Evolutionary conservation across 768 basidiomycete genomes (phyloP), one percentile per base, ranked within the genome.

Genomic region (Tulasnella sp.): DNA sequence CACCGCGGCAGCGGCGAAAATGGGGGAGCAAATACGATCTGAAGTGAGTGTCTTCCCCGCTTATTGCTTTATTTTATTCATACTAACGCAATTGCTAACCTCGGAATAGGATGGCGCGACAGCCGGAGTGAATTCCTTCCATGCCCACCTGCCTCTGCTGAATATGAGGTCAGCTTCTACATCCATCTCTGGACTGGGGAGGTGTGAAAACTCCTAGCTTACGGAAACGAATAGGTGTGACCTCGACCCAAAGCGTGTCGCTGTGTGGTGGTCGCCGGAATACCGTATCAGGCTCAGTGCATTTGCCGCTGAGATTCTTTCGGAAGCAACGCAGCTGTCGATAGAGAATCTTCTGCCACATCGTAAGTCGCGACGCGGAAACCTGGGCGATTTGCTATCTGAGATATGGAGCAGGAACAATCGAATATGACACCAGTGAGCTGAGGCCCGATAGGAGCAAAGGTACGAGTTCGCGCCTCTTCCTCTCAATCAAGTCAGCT

Each of bases 231-330:
- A 22, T 43, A 70, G 71, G 64, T 84, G 82, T 63, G 80, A 82
- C 65, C 64, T 83, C 51, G 77, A 78, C 52, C 74, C 79, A 0
- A 68, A 71, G 0, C 70, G 72, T 34, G 62, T 80, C 9, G 82
- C 80, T 0, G 72, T 78, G 3, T 84, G 81, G 81, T 83, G 79
- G 78, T 79, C 75, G 2, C 71, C 72, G 5, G 71, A 62, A 1
- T 61, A 80, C 71, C 79, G 73, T 59, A 62, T 82, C 43, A 73
- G 74, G 57, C 72, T 84, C 8, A 80, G 78, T 48, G 75, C 73
- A 2, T 76, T 79, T 46, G 80, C 78, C 3, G 81, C 80, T 0
- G 78, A 79, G 59, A 68, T 73, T 0, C 65, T 83, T 9, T 69
- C 69, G 0, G 76, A 81, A 38, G 75, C 75, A 2, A 72, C 73